Conservation (phyloP, 148 eudicot genomes). For the Oxyria digyna region DNA sequence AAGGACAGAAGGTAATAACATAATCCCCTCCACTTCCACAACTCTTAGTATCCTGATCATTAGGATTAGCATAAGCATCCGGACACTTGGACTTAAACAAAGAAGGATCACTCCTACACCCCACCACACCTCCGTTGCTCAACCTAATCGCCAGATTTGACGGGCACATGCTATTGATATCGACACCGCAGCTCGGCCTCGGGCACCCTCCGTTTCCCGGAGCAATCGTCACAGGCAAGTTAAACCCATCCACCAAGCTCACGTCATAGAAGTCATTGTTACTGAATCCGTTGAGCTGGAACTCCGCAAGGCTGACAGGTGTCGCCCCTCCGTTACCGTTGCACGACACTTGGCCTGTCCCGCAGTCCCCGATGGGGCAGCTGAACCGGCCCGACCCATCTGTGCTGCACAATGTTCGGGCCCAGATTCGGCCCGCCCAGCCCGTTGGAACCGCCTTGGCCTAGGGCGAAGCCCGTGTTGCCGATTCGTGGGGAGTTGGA, state of each 20-base stretch:
- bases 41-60: slow-evolving; percentile 62
- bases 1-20: slow-evolving; percentile 70
- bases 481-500: slow-evolving; percentile 13
- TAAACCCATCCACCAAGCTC: slow-evolving; percentile 63
- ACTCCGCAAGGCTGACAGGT: background rate
- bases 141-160: slow-evolving; percentile 27
- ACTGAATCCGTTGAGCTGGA: slow-evolving; percentile 5
- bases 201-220: slow-evolving; percentile 18
- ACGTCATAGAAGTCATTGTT: slow-evolving; percentile 25
- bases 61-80: slow-evolving; percentile 65
- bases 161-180: slow-evolving; percentile 30
- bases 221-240: slow-evolving; percentile 66
- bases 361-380: slow-evolving; percentile 6
- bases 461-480: slow-evolving; percentile 29
- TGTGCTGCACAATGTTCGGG: background rate
- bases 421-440: slow-evolving; percentile 41
- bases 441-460: slow-evolving; percentile 12
- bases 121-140: slow-evolving; percentile 28
- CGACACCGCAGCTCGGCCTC: background rate
- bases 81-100: slow-evolving; percentile 83
- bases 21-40: slow-evolving; percentile 38
- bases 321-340: background rate
- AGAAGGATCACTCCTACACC: slow-evolving; percentile 62
- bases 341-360: background rate
- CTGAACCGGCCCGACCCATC: background rate